Evolutionary conservation across 1,139 yeast species (phyloP).

Genomic region (Wickerhamomyces sp.): DNA sequence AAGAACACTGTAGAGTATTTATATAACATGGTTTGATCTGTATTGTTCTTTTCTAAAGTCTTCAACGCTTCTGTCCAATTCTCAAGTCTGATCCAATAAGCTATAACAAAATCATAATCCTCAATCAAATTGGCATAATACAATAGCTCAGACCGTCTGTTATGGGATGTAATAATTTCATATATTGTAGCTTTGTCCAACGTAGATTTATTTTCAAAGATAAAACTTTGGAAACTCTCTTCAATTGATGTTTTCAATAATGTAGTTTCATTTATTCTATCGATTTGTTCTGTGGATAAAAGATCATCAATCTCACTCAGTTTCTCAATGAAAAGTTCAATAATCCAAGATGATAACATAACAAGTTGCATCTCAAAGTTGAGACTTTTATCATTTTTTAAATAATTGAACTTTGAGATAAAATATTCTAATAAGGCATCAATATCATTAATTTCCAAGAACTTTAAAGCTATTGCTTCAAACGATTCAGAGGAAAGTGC

Average conservation of each 20-base stretch:
- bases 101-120: constrained; percentile 66
- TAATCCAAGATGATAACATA: constrained; percentile 78
- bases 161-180: constrained; percentile 65
- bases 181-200: constrained; percentile 67
- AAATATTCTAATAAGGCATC: constrained; percentile 57
- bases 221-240: constrained; percentile 46
- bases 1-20: constrained; percentile 64
- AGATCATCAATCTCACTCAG: constrained; percentile 43
- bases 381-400: constrained; percentile 30
- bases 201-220: constrained; percentile 41
- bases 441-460: constrained; percentile 36
- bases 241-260: constrained; percentile 24
- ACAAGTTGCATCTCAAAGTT: constrained; percentile 47
- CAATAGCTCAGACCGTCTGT: constrained; percentile 59
- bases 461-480: constrained; percentile 64
- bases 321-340: constrained; percentile 58
- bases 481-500: constrained; percentile 67
- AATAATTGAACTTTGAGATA: constrained; percentile 40
- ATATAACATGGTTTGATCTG: constrained; percentile 50
- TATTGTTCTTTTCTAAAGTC: constrained; percentile 46
- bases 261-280: constrained; percentile 22
- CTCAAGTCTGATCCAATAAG: constrained; percentile 62
- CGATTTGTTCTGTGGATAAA: constrained; percentile 25
- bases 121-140: constrained; percentile 63
- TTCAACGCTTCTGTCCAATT: constrained; percentile 74